Base-by-base conservation (phyloP, 805 yeast species). In the Candida odintsovae region DNA sequence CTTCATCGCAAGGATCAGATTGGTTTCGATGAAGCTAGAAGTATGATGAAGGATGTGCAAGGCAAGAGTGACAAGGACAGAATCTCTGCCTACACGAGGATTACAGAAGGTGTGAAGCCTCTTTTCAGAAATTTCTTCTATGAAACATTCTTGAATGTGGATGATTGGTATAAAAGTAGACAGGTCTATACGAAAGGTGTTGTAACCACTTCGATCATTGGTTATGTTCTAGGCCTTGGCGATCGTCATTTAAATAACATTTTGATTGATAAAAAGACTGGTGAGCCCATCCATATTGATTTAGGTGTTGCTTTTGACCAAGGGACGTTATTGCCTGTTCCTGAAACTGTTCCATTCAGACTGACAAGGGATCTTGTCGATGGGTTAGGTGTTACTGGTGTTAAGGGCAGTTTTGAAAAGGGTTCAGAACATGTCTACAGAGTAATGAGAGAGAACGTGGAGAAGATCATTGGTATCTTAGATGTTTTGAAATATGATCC, bases 231-330 rank as follows among this genome's bases (percentile, higher is more conserved):
- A 38, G 99, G 99, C 0, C 72, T 94, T 6, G 99, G 99, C 6
- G 99, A 94, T 63, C 71, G 99, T 25, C 99, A 94, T 64, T 79
- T 95, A 61, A 90, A 90, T 62, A 94, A 94, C 62, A 83, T 94
- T 35, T 65, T 94, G 41, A 60, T 94, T n/a, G 97, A 94, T 62
- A 72, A 73, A 42, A 58, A 63, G n/a, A 75, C 87, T 0, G 98
- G 98, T 0, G 97, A 90, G 56, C 95, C 97, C 0, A 82, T 94
- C 22, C 99, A 95, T 62, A 95, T 94, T 54, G 99, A 94, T 64
- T 68, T 94, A 16, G 99, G 99, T 0, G 90, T 94, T 40, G 95
- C 98, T 0, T 94, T 94, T 68, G 99, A 94, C 62, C 97, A 90
- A 58, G 99, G 98, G 0, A 82, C 77, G 55, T 66, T 81, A 13